Base-by-base conservation (phyloP, 1,284 basidiomycete species). In the Coniophora puteana region DNA sequence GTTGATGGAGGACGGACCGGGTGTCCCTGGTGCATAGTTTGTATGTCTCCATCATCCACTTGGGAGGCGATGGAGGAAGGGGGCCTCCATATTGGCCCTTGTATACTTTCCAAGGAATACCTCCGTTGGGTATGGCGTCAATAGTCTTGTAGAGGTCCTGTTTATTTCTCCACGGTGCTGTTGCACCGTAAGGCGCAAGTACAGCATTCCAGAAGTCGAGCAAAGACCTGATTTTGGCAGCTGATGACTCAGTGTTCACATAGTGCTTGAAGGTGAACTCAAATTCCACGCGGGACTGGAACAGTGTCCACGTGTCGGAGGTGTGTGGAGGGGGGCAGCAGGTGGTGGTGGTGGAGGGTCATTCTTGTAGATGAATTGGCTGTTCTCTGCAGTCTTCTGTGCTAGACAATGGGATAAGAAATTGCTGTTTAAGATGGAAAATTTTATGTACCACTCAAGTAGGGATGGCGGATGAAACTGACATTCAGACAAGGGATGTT, bases 21-120 rank as follows among this genome's bases (percentile, higher is more conserved):
- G 48, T 24, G 27, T 63, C 50, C 10, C 53, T 50, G 1, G 41
- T 44, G 33, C 53, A 59, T 30, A n/a, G n/a, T n/a, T n/a, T n/a
- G n/a, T n/a, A n/a, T n/a, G n/a, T n/a, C n/a, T n/a, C n/a, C n/a
- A n/a, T n/a, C n/a, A n/a, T n/a, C n/a, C n/a, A n/a, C n/a, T n/a
- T n/a, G n/a, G n/a, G n/a, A n/a, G n/a, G n/a, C n/a, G n/a, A n/a
- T n/a, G n/a, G n/a, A n/a, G n/a, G n/a, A n/a, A n/a, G n/a, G n/a
- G n/a, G n/a, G n/a, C n/a, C n/a, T n/a, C n/a, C n/a, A n/a, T n/a
- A n/a, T n/a, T n/a, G n/a, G n/a, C n/a, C n/a, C n/a, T n/a, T n/a
- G n/a, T n/a, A n/a, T n/a, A n/a, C n/a, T n/a, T 52, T 40, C 57
- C 58, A 63, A 2, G 57, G 51, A 3, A 49, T 44, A 27, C 41